phyloP scores from a whole-genome alignment of 2,329 filamentous ascomycete species.

The Ilyonectria robusta region DNA sequence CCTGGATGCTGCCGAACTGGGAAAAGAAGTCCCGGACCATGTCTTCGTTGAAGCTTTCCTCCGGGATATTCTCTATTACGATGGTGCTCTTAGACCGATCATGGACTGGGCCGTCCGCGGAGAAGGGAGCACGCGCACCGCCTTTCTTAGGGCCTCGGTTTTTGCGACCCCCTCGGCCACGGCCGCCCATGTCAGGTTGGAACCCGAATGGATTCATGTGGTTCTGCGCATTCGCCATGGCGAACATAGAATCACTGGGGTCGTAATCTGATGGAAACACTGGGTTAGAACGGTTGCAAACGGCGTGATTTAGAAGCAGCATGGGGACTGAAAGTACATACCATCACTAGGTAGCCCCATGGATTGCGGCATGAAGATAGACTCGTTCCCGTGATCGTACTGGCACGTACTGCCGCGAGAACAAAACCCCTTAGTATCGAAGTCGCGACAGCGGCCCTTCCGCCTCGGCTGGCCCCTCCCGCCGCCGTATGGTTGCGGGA shows the following conservation, averaged over 20 bases:
- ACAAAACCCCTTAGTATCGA: constrained; percentile 81
- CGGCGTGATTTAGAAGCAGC: too few species aligned
- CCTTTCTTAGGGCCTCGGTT: constrained; percentile 51
- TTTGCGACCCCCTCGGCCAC: constrained; percentile 55
- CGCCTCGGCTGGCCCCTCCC: constrained; percentile 51
- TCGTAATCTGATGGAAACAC: constrained; percentile 50
- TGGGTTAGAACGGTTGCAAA: constrained; percentile 31
- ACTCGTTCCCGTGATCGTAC: constrained; percentile 76
- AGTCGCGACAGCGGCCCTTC: constrained; percentile 75
- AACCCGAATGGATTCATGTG: constrained; percentile 40
- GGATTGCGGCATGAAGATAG: constrained; percentile 54
- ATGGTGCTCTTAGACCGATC: constrained; percentile 77
- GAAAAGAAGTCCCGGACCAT: constrained; percentile 78
- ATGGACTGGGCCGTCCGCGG: constrained; percentile 72
- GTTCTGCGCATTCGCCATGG: constrained; percentile 36
- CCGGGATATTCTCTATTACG: constrained; percentile 84
- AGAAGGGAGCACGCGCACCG: constrained; percentile 70
- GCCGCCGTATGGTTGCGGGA: constrained; percentile 49
- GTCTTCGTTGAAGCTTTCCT: constrained; percentile 77
- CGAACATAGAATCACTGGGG: constrained; percentile 48
- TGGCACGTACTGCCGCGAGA: constrained; percentile 75
- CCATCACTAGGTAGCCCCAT: constrained; percentile 43
- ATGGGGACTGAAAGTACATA: constrained; percentile 30
- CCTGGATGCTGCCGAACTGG: constrained; percentile 76
- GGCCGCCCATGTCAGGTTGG: constrained; percentile 44